A percentile compares a stretch with the other conserved stretches of the same genome.
These are phyloP conservation scores for Plantago elongata DNA, from an alignment of 257 asterid species.

Conservation along the genomic window DNA sequence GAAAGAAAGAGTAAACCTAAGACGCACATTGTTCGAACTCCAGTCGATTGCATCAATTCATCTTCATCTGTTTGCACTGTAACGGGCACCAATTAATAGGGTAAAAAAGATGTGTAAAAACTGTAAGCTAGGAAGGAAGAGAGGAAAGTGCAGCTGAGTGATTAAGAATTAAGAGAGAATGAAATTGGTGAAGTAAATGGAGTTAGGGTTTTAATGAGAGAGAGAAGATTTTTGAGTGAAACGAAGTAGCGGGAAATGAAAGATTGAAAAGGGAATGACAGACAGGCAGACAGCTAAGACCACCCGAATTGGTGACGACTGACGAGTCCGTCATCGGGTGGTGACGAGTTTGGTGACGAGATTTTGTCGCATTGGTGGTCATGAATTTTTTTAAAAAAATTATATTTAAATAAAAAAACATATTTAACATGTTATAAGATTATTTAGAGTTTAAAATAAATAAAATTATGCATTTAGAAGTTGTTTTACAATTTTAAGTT, in stretches of 20 bases:
- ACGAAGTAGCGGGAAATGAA: slow-evolving; percentile 39
- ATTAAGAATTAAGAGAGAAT: slow-evolving; percentile 10
- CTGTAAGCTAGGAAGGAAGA: not conserved
- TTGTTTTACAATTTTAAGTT: no score
- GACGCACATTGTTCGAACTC: slow-evolving; percentile 20
- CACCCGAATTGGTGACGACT: no score
- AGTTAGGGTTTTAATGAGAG: slow-evolving; percentile 28
- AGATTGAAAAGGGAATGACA: slow-evolving; percentile 21
- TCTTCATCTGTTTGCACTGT: slow-evolving; percentile 8
- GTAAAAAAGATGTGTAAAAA: slow-evolving; percentile 1
- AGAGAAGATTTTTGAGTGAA: slow-evolving; percentile 20
- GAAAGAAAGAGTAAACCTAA: slow-evolving; percentile 8
- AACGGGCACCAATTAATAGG: slow-evolving; percentile 26
- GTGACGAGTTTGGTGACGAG: no score
- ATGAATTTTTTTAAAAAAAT: no score
- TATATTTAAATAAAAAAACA: no score
- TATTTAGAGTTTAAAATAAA: no score
- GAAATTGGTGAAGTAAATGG: slow-evolving; percentile 7
- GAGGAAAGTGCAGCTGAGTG: slow-evolving; percentile 8
- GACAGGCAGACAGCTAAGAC: slow-evolving; percentile 28
- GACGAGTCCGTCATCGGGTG: no score
- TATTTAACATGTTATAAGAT: no score
- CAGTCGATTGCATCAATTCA: slow-evolving; percentile 22
- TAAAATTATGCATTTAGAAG: no score
- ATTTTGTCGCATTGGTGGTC: no score